Evolutionary conservation across 352 stramenopile genomes (phyloP), one percentile per base, ranked within the genome.

Genomic region (Peronospora farinosa): DNA sequence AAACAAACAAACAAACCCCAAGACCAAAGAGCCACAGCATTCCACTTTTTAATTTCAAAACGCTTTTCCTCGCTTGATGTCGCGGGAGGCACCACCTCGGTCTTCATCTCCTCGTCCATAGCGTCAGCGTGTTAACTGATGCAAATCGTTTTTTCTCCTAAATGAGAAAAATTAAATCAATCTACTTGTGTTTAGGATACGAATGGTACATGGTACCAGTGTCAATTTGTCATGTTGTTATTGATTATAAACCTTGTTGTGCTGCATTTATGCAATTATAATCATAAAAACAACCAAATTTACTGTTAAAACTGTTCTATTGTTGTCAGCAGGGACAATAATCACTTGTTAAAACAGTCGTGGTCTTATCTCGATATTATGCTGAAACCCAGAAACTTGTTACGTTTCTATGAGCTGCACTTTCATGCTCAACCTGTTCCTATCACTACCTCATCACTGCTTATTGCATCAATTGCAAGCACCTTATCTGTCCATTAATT

Each of bases 41-140:
- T 98, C 95, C 96, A 98, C 73, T 99, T 99, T 69, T 99, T 99
- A 65, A 99, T 99, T 84, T 99, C 96, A 61, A 99, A 99, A 53
- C 95, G 84, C 67, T 91, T 91, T 58, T 88, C 78, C 36, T 90
- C 74, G 27, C 46, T 60, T 27, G 54, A 25, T 23, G 42, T 25
- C 10, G 55, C 23, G 1, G 44, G 41, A 10, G 61, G 38, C 25
- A 53, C 51, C 38, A 47, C 63, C 32, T 62, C 66, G 47, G 55
- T 69, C 63, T 86, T 87, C 72, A 80, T 83, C 45, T 88, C 74
- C 59, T 90, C 76, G 42, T 90, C 74, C 78, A 87, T 87, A 10
- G 19, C 27, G 30, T 13, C 41, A n/a, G 28, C 1, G 43, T 17
- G 32, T 37, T 47, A 36, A 30, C 28, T 58, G 3, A 17, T 39